Evolutionary conservation across 768 basidiomycete species (phyloP), one percentile per base, ranked within the genome.

Genomic region (Lentinula raphanica): DNA sequence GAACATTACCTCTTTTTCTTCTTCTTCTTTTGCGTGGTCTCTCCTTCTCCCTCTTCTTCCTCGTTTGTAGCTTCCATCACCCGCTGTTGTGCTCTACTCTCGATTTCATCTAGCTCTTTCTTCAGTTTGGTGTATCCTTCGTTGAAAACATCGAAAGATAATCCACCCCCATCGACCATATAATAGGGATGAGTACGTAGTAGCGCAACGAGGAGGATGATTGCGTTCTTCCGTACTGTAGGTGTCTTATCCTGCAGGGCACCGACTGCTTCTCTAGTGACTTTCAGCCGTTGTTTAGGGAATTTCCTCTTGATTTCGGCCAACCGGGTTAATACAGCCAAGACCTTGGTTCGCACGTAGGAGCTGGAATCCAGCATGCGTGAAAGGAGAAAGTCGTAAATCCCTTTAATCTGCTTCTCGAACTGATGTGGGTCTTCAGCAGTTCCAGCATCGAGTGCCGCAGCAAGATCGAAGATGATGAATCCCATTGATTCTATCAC

Each of bases 221-320:
- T 86, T 19, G 94, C 89, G 50, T 82, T 82, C 71, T 92, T 92
- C 64, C 97, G 80, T n/a, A 96, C 95, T 5, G 80, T 84, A 19
- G 92, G 83, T 1, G 85, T 86, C 72, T 98, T 98, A 75, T 98
- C 96, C 63, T 93, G 87, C 49, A 99, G 77, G 27, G 90, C 86
- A 2, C 77, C 82, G 31, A 91, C 84, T 0, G 94, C 89, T n/a
- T 84, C 82, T 49, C 79, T 76, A 4, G 94, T 88, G 32, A 94
- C 84, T 19, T 77, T 74, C 31, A 92, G 76, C 0, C 95, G 82
- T 60, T 94, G 88, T 69, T 92, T 90, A 0, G 94, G 93, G 71
- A 94, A 94, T 65, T 92, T 93, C 68, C 78, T 76, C 1, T 76
- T 80, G 51, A 96, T 84, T 13, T 76, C 74, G 68, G 89, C 90